Evolutionary conservation across 768 basidiomycete genomes (phyloP).

Genomic region (Sporobolomyces roseus): DNA sequence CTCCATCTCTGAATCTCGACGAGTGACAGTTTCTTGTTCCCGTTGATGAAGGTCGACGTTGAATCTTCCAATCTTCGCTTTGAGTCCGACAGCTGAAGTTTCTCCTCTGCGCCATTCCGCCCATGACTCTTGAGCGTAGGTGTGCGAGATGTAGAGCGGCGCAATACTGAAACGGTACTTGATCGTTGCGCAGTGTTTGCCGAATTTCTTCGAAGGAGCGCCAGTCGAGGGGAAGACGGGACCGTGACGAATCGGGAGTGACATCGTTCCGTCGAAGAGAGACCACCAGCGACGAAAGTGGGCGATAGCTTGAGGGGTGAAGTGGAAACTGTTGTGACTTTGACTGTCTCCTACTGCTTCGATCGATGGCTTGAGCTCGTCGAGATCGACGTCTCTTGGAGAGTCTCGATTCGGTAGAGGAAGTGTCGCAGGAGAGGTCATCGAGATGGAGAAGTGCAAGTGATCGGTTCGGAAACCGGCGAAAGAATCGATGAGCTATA

Average conservation of each 20-base stretch:
- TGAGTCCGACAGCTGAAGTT: conserved; percentile 76
- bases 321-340: conserved; percentile 68
- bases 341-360: conserved; percentile 39
- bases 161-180: conserved; percentile 79
- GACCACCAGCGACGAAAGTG: conserved; percentile 93
- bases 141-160: conserved; percentile 78
- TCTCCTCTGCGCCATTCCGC: conserved; percentile 77
- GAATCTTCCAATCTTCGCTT: conserved; percentile 73
- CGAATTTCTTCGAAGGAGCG: conserved; percentile 75
- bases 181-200: conserved; percentile 79
- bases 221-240: conserved; percentile 65
- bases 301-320: conserved; percentile 75
- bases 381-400: conserved; percentile 45
- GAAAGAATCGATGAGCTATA: conserved; percentile 63
- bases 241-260: conserved; percentile 85
- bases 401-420: conserved; percentile 20
- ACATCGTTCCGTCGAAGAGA: conserved; percentile 71
- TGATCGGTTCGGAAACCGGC: conserved; percentile 87
- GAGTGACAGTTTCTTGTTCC: conserved; percentile 68
- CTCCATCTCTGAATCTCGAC: conserved; percentile 59
- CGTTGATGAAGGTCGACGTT: conserved; percentile 90
- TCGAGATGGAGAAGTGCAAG: conserved; percentile 82
- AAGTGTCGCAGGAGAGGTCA: conserved; percentile 55
- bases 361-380: neutral
- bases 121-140: conserved; percentile 73